Evolutionary conservation across 306 rosid species (phyloP).

Genomic region (Pterocarpus santalinus): DNA sequence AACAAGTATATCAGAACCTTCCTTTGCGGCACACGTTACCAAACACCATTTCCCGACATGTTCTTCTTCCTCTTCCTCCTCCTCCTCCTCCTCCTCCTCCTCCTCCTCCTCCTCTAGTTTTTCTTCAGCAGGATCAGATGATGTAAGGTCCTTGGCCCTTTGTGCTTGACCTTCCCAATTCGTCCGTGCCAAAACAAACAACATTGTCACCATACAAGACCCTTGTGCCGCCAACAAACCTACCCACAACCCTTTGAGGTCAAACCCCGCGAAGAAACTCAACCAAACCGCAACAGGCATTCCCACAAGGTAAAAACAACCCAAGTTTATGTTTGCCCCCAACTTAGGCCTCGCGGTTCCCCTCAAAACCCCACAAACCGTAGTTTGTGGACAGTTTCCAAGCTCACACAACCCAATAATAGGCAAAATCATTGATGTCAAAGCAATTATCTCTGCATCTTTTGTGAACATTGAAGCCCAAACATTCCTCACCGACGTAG

Average conservation of each 20-base stretch:
- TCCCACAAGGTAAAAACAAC: slow-evolving; percentile 52
- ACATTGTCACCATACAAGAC: slow-evolving; percentile 49
- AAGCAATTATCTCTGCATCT: slow-evolving; percentile 30
- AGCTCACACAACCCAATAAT: slow-evolving; percentile 53
- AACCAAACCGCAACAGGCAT: slow-evolving; percentile 49
- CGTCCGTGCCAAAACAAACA: slow-evolving; percentile 44
- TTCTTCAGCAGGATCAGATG: slow-evolving; percentile 4
- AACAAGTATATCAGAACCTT: slow-evolving; percentile 4
- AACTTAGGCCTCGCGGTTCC: slow-evolving; percentile 54
- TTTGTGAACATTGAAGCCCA: slow-evolving; percentile 52
- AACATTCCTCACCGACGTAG: slow-evolving; percentile 37
- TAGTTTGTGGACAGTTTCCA: slow-evolving; percentile 54
- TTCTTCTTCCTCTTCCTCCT: neutral
- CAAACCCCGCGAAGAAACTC: slow-evolving; percentile 47
- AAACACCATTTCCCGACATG: neutral
- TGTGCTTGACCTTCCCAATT: slow-evolving; percentile 47
- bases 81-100: neutral
- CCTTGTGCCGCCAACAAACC: slow-evolving; percentile 54
- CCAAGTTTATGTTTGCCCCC: slow-evolving; percentile 46
- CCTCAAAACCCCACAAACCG: slow-evolving; percentile 54
- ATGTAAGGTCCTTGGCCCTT: slow-evolving; percentile 46
- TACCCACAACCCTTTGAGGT: slow-evolving; percentile 49
- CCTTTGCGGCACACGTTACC: neutral
- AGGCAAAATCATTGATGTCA: slow-evolving; percentile 45
- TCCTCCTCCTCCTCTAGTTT: neutral